Base-by-base conservation (phyloP, 805 yeast genomes). In the Yamadazyma kitorensis region DNA sequence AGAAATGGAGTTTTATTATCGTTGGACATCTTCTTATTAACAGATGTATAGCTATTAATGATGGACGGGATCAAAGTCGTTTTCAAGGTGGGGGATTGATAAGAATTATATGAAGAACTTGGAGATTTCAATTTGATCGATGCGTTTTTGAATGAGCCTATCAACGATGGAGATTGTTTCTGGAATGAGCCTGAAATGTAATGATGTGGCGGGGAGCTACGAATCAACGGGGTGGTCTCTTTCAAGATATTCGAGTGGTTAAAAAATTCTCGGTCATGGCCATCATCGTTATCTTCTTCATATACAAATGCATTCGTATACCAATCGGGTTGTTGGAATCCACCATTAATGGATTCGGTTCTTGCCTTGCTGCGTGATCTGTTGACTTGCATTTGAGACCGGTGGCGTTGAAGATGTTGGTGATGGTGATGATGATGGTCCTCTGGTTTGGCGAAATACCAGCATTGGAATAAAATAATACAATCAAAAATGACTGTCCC, bases 401-500 rank as follows among this genome's bases (percentile, higher is more conserved):
- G 4, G 16, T 11, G 25, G 21, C 7, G 31, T 10, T 23, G 18
- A 11, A 19, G 18, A 17, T 14, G 27, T 6, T 36, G 27, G 12
- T 32, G 36, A 14, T 27, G 14, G 25, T 24, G 36, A 23, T 39
- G 27, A 27, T 35, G 14, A 21, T 30, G 12, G 6, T 24, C 29
- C 12, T 25, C 20, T 14, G 38, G 30, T 13, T 25, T 21, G n/a
- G n/a, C n/a, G 13, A 11, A 29, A 18, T 19, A 34, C 38, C 38
- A 34, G 15, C 51, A 59, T 45, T 66, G 72, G 29, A 54, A 44
- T 22, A 66, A 44, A 17, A 66, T 54, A 12, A 58, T 42, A 14
- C 41, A 31, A 43, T 65, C 72, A 55, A 88, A 86, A 4, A 78
- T 42, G 14, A 88, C 73, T 0, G 96, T 87, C 4, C 96, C 95